Evolutionary conservation across 345 rosid species (phyloP), one percentile per base, ranked within the genome.

Genomic region (Euphorbia lathyris): DNA sequence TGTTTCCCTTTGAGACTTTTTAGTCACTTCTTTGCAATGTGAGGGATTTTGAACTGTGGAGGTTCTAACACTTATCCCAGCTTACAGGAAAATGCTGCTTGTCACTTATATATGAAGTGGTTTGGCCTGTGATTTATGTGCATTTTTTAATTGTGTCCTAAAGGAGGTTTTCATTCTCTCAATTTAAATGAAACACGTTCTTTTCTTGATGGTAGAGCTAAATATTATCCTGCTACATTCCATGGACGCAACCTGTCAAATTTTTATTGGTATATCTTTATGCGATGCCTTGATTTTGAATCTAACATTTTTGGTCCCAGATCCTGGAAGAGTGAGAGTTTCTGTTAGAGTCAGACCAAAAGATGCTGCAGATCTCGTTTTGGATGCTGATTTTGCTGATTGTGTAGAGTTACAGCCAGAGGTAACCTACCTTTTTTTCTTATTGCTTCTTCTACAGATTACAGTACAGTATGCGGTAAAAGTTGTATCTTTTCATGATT

Each of bases 391-490:
- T 77, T 94, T 85, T 80, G 80, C 87, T 65, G 93, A 89, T 75
- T 89, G 91, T 60, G 91, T 94, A 32, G 98, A 94, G 69, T 79
- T 86, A 82, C 94, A 86, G 72, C 97, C 97, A 7, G 95, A 94
- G 92, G 98, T 93, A 25, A 69, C 12, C 58, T 53, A 9, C 17
- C 27, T 20, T 53, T 14, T 36, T 56, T 42, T 38, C 13, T 19
- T 53, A n/a, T 27, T 58, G 13, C 36, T 10, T 26, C 7, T 23
- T 56, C 14, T 56, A 56, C 60, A 23, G 60, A 40, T 40, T 56
- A 26, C 60, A 23, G 12, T 56, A 40, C 1, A 40, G 9, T 23
- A 27, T 13, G 62, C 9, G 17, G 38, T 26, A 13, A 67, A 51
- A 42, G 12, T 20, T n/a, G 51, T 34, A 53, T 32, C n/a, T 30